Conservation (phyloP, 331 rosid genomes). For the Malus hybrid region DNA sequence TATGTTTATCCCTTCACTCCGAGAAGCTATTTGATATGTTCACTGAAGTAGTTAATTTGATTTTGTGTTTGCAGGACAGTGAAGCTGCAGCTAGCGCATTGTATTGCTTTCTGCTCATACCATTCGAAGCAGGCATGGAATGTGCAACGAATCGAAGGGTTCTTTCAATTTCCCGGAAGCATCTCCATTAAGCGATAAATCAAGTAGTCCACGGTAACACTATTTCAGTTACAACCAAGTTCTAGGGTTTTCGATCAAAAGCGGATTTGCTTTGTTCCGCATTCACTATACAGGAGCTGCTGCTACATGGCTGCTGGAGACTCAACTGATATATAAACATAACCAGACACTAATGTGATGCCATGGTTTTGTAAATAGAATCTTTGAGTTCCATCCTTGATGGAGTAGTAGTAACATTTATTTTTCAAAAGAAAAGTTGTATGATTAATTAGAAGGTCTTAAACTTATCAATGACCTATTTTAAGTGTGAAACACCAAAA, state of each 20-base stretch:
- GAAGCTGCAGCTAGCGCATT: background rate
- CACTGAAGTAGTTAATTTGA: background rate
- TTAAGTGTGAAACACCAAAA: background rate
- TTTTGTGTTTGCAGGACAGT: background rate
- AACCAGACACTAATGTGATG: background rate
- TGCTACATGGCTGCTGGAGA: background rate
- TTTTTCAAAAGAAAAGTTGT: background rate
- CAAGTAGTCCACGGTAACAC: background rate
- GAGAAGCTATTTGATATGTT: background rate
- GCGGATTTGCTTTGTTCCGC: background rate
- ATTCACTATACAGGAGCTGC: background rate
- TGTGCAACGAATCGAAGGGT: background rate
- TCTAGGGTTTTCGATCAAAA: background rate
- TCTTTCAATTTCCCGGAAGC: background rate
- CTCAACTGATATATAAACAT: background rate
- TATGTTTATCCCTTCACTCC: background rate
- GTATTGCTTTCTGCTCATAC: background rate
- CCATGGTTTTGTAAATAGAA: background rate
- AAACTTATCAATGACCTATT: background rate
- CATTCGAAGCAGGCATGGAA: background rate
- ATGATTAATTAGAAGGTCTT: background rate
- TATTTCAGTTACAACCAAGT: background rate
- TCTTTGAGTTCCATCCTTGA: background rate
- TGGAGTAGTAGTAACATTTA: background rate
- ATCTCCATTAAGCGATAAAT: background rate